Evolutionary conservation across 2,329 filamentous ascomycete genomes (phyloP).

Genomic region (Alternaria brassicae): DNA sequence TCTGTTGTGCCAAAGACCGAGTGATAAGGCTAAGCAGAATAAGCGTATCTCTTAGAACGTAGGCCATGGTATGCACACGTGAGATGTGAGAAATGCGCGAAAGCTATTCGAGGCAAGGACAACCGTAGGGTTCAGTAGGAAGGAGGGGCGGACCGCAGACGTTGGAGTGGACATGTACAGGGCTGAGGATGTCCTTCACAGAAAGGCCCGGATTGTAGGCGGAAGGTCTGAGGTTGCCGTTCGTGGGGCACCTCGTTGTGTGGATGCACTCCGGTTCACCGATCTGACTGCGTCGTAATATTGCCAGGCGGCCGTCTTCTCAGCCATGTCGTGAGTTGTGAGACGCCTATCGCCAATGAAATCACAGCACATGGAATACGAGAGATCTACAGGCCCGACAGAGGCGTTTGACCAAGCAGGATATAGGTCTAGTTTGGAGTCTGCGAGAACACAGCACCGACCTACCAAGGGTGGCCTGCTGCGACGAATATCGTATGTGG

Average conservation of each 20-base stretch:
- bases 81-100: constrained; percentile 21
- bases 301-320: constrained; percentile 27
- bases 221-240: constrained; percentile 24
- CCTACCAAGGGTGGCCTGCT: constrained; percentile 16
- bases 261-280: constrained; percentile 23
- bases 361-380: constrained; percentile 19
- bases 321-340: constrained; percentile 37
- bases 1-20: constrained; percentile 43
- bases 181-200: constrained; percentile 34
- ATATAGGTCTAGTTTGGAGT: not conserved
- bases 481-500: constrained; percentile 12
- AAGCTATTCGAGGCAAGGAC: constrained; percentile 17
- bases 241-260: constrained; percentile 31
- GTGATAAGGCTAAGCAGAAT: constrained; percentile 37
- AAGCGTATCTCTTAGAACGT: constrained; percentile 35
- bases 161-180: constrained; percentile 30
- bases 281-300: constrained; percentile 34
- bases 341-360: constrained; percentile 37
- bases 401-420: constrained; percentile 18
- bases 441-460: constrained; percentile 10
- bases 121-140: constrained; percentile 15
- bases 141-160: constrained; percentile 20
- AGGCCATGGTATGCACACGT: constrained; percentile 42
- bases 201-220: constrained; percentile 26
- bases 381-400: constrained; percentile 26